Conservation (phyloP, 2,329 filamentous ascomycete species). For the Fusarium sp. region DNA sequence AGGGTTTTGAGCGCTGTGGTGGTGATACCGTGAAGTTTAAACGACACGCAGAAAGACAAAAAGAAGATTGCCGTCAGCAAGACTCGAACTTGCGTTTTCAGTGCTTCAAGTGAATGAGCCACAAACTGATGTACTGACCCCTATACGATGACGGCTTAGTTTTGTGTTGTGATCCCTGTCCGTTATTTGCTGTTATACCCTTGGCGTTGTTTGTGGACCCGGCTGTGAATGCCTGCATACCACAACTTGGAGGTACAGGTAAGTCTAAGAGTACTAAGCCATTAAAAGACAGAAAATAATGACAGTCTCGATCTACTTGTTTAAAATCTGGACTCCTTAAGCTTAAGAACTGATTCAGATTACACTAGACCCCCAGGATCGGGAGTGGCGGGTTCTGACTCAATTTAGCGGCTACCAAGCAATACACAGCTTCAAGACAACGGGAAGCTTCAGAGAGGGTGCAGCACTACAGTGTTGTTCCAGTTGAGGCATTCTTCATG, state of each 20-base stretch:
- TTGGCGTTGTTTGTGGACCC: accelerated
- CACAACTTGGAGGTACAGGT: neutral
- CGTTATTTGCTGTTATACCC: conserved; percentile 7
- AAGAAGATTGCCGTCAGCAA: conserved; percentile 35
- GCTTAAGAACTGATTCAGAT: conserved; percentile 1
- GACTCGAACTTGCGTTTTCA: conserved; percentile 49
- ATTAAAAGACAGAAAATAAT: neutral
- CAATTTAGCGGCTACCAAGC: conserved; percentile 25
- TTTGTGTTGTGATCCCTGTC: conserved; percentile 1
- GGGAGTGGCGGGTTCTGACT: conserved; percentile 35
- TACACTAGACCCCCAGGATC: conserved; percentile 28
- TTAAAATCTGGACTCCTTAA: neutral
- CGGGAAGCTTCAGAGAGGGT: conserved; percentile 20
- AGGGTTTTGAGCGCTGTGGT: neutral
- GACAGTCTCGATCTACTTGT: neutral
- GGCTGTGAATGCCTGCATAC: too few species aligned
- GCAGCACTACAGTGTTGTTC: neutral
- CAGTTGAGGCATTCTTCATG: neutral
- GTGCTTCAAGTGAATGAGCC: conserved; percentile 43
- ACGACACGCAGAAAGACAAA: conserved; percentile 7
- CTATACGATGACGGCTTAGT: conserved; percentile 45
- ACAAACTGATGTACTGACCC: conserved; percentile 49
- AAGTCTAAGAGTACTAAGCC: neutral
- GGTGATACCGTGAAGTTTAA: neutral
- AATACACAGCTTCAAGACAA: conserved; percentile 16